Conservation (phyloP, 2,329 filamentous ascomycete species). For the Fusarium sp. region DNA sequence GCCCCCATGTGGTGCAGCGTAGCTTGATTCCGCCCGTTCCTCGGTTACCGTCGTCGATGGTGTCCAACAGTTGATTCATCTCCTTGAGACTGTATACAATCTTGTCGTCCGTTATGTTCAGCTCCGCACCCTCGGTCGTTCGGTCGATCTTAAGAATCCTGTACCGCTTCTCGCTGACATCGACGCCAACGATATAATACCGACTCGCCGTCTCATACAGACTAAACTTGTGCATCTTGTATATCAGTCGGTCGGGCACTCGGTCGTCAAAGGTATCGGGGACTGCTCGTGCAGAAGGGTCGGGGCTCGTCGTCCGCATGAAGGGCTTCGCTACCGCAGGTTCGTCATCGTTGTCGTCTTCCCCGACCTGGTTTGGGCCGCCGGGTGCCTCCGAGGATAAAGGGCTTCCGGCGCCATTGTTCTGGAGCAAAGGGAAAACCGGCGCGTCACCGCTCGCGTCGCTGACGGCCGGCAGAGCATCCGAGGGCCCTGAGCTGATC, state of each 20-base stretch:
- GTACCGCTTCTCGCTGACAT: conserved; percentile 89
- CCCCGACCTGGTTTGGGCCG: conserved; percentile 41
- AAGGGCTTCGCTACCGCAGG: conserved; percentile 69
- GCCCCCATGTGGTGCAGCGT: conserved; percentile 90
- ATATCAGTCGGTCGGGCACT: conserved; percentile 55
- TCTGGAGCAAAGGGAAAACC: conserved; percentile 52
- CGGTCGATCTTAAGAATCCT: conserved; percentile 95
- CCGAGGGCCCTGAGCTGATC: conserved; percentile 30
- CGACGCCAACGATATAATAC: conserved; percentile 94
- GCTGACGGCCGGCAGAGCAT: conserved; percentile 27
- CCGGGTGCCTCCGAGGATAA: conserved; percentile 42
- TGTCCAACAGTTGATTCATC: conserved; percentile 92
- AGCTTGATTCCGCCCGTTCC: conserved; percentile 89
- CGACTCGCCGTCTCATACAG: conserved; percentile 94
- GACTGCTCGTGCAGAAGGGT: conserved; percentile 50
- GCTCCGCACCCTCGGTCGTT: conserved; percentile 79
- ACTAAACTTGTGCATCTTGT: conserved; percentile 95
- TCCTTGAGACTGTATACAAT: conserved; percentile 93
- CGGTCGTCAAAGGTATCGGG: conserved; percentile 50
- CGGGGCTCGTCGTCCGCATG: conserved; percentile 65
- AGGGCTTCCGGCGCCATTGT: conserved; percentile 49
- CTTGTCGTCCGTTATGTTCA: conserved; percentile 92
- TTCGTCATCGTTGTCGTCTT: conserved; percentile 70
- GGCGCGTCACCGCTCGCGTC: conserved; percentile 41
- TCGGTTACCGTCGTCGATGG: conserved; percentile 95